phyloP scores from a whole-genome alignment of 2,329 filamentous ascomycete species.

The Ascochyta koolunga region DNA sequence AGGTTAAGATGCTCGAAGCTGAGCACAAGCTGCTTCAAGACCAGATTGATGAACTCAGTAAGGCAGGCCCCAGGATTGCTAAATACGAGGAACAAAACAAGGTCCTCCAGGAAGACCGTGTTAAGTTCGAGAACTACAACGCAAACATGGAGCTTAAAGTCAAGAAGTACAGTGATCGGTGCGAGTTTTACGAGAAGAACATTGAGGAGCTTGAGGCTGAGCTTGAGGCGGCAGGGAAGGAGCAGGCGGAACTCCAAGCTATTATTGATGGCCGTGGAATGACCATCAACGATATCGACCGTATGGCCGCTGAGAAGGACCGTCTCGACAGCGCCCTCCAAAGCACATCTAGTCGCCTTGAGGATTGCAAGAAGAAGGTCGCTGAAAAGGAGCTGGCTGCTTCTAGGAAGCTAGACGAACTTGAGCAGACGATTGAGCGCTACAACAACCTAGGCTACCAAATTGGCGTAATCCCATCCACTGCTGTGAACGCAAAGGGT shows the following conservation, averaged over 20 bases:
- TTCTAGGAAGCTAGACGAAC: constrained; percentile 81
- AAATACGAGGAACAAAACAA: constrained; percentile 88
- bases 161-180: constrained; percentile 84
- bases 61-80: constrained; percentile 80
- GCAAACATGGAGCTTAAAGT: constrained; percentile 80
- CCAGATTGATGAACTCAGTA: constrained; percentile 89
- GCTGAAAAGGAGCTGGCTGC: constrained; percentile 89
- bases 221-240: constrained; percentile 79
- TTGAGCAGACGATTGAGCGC: constrained; percentile 86
- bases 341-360: constrained; percentile 73
- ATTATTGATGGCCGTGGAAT: constrained; percentile 92
- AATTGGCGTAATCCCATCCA: constrained; percentile 84
- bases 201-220: constrained; percentile 85
- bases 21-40: constrained; percentile 81
- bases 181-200: constrained; percentile 83
- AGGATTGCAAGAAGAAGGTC: constrained; percentile 83
- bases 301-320: constrained; percentile 95
- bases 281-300: constrained; percentile 97
- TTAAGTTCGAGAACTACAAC: constrained; percentile 97
- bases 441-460: constrained; percentile 97
- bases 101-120: constrained; percentile 91
- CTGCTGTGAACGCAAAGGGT: constrained; percentile 84
- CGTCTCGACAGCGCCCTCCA: constrained; percentile 89
- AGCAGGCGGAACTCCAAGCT: constrained; percentile 78
- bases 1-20: constrained; percentile 83